Conservation (phyloP, 2,329 filamentous ascomycete genomes). For the Chrysoporthe cubensis region DNA sequence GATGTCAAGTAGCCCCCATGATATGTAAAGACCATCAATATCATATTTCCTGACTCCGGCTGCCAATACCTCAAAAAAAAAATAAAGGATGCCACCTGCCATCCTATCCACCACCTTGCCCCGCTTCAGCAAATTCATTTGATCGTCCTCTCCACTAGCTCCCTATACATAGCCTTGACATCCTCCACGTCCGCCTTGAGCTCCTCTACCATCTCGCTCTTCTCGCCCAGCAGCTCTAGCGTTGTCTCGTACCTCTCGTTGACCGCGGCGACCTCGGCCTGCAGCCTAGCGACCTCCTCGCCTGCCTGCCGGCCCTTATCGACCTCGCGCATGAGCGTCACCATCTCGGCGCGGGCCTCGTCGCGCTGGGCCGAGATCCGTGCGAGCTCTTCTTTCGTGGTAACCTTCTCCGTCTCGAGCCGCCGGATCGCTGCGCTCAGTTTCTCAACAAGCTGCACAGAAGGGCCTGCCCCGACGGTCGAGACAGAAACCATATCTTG, state of each 20-base stretch:
- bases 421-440: slow-evolving; percentile 93
- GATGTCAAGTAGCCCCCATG: background rate
- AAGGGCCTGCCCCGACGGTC: slow-evolving; percentile 87
- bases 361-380: slow-evolving; percentile 85
- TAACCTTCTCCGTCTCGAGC: slow-evolving; percentile 89
- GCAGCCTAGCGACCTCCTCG: slow-evolving; percentile 64
- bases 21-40: slow-evolving; percentile 24
- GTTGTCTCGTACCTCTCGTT: slow-evolving; percentile 85
- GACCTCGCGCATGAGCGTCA: slow-evolving; percentile 83
- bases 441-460: slow-evolving; percentile 91
- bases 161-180: slow-evolving; percentile 94
- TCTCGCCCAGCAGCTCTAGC: slow-evolving; percentile 93
- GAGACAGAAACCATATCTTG: slow-evolving; percentile 89
- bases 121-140: slow-evolving; percentile 48
- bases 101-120: background rate
- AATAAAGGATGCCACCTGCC: background rate
- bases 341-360: slow-evolving; percentile 90
- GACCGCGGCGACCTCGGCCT: slow-evolving; percentile 69
- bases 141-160: slow-evolving; percentile 84
- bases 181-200: slow-evolving; percentile 86
- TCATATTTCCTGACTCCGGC: slow-evolving; percentile 21
- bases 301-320: slow-evolving; percentile 69
- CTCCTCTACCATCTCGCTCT: slow-evolving; percentile 94
- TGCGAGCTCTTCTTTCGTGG: slow-evolving; percentile 81
- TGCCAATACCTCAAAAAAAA: slow-evolving; percentile 5